Conservation (phyloP, 2,329 filamentous ascomycete genomes). For the Sporothrix inflata region DNA sequence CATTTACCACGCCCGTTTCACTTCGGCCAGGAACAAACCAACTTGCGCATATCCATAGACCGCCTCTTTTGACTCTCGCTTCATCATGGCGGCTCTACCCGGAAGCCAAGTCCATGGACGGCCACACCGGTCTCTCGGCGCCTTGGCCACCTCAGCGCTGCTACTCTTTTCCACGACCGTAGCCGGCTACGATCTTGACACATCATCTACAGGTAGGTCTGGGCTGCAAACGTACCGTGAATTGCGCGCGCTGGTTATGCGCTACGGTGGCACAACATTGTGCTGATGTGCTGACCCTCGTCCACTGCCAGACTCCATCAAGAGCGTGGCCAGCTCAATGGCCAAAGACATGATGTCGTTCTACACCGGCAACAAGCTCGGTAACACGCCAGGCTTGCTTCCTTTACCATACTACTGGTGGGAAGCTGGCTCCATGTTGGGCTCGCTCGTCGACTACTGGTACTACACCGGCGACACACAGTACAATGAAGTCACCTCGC, state of each 20-base stretch:
- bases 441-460: conserved; percentile 80
- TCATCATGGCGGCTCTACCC: not conserved
- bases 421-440: conserved; percentile 75
- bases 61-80: not conserved
- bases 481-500: conserved; percentile 69
- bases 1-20: not conserved
- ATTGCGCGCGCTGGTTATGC: not conserved
- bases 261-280: not conserved
- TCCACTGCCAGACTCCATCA: conserved; percentile 50
- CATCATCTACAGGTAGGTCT: conserved; percentile 24
- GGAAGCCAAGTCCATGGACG: conserved; percentile 16
- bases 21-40: not conserved
- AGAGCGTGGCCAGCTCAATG: conserved; percentile 52
- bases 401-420: conserved; percentile 48
- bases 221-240: not conserved
- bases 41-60: not conserved
- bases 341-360: conserved; percentile 53
- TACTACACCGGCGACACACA: conserved; percentile 55
- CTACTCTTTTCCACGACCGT: conserved; percentile 12
- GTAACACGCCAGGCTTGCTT: conserved; percentile 54
- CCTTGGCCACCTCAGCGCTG: not conserved
- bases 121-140: conserved; percentile 13
- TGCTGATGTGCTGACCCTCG: conserved; percentile 1
- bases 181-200: conserved; percentile 31
- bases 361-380: conserved; percentile 54